Evolutionary conservation across 2,329 filamentous ascomycete species (phyloP), one percentile per base, ranked within the genome.

Genomic region (Exophiala alcalophila): DNA sequence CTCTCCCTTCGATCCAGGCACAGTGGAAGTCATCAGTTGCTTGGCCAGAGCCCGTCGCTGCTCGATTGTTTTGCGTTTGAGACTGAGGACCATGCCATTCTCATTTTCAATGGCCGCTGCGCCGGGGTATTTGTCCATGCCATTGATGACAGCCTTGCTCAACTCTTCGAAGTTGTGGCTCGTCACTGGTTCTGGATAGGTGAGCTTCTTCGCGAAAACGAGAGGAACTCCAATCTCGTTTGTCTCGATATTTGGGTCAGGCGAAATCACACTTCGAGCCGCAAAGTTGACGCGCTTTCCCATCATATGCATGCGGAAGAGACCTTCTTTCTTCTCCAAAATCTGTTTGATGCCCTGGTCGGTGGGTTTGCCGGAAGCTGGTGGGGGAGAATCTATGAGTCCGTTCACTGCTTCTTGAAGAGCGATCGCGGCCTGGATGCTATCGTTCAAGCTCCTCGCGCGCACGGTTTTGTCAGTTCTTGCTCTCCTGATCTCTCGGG

Each of bases 271-370:
- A 76, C 86, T 94, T 64, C 92, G 84, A 25, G 92, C 92, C 35
- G 92, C 92, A 63, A 92, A 97, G 65, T 98, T 97, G 69, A 98
- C 92, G 72, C 92, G 89, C 74, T 98, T 98, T 49, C 92, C 92
- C 92, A 98, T 98, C 92, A 98, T 97, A 67, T 98, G 96, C 73
- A 95, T 97, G 58, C 92, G 78, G 73, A 98, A 98, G 20, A 98
- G 75, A 53, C 92, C 92, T 61, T 98, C 94, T 68, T 98, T 98
- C 74, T 98, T 98, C 68, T 98, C 92, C 19, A 98, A 76, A 61
- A 90, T 85, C 62, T 98, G 92, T 69, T 98, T 98, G 69, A 98
- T 94, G 56, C 94, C 92, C 52, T 95, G 90, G 49, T 94, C 86
- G 39, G 87, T 84, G 42, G 82, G 77, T 58, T 84, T 83, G 10